Evolutionary conservation across 345 rosid genomes (phyloP).

Genomic region (Acer yangbiense): DNA sequence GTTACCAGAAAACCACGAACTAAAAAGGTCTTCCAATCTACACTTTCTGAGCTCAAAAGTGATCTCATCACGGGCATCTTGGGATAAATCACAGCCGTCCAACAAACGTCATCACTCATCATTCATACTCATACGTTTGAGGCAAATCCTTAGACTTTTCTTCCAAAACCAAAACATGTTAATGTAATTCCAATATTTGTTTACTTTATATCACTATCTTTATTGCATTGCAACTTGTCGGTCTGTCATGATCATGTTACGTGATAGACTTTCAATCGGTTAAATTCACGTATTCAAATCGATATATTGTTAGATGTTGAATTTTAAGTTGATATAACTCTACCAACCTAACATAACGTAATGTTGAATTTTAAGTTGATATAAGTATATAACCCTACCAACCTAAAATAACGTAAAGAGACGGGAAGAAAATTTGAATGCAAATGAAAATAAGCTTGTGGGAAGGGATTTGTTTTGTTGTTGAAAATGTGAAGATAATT

Average conservation of each 20-base stretch:
- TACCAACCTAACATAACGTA: not conserved
- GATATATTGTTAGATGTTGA: not conserved
- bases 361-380: too few species aligned
- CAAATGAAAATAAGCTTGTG: constrained; percentile 4
- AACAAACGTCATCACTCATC: not conserved
- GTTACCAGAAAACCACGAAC: constrained; percentile 22
- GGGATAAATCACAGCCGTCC: constrained; percentile 31
- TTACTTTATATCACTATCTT: too few species aligned
- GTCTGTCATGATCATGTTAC: too few species aligned
- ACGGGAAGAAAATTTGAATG: not conserved
- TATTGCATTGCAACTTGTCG: too few species aligned
- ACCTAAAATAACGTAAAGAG: not conserved
- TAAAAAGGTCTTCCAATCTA: not conserved
- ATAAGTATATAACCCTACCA: not conserved
- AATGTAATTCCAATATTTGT: not conserved
- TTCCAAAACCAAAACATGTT: not conserved
- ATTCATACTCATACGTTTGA: too few species aligned
- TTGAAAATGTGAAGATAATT: constrained; percentile 25
- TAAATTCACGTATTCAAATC: not conserved
- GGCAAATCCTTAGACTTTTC: not conserved
- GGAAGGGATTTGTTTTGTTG: not conserved
- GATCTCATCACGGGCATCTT: constrained; percentile 31
- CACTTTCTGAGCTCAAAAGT: constrained; percentile 20
- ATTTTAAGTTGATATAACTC: not conserved
- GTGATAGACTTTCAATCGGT: too few species aligned